Evolutionary conservation across 139 green algal species (phyloP).

Genomic region (Penium margaritaceum): DNA sequence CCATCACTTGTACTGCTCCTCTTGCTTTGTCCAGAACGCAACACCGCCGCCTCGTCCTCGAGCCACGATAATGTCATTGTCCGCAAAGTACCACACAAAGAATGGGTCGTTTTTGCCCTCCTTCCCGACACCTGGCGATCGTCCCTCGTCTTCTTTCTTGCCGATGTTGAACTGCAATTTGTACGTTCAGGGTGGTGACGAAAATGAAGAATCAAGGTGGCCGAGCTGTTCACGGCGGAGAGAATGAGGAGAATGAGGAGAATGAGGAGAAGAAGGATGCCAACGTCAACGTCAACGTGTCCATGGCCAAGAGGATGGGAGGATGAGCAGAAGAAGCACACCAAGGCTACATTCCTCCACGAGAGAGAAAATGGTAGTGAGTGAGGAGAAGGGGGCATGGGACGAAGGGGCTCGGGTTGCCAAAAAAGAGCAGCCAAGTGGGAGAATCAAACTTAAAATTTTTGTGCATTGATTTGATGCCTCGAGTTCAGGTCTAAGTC

Average conservation of each 20-base stretch:
- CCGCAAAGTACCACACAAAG: conserved; percentile 45
- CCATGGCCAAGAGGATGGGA: background rate
- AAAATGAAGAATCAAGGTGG: background rate
- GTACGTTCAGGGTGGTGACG: background rate
- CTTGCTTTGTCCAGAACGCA: conserved; percentile 49
- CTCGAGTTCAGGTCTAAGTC: background rate
- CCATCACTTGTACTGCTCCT: no score
- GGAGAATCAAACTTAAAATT: no score
- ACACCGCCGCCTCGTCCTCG: conserved; percentile 42
- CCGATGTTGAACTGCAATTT: conserved; percentile 18
- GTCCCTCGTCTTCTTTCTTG: conserved; percentile 16
- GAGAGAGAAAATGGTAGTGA: no score
- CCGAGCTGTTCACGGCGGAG: background rate
- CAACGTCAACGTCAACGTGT: background rate
- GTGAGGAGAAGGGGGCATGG: no score
- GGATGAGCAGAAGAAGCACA: background rate
- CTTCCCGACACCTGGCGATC: conserved; percentile 2
- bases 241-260: background rate
- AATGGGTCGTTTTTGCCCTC: conserved; percentile 40
- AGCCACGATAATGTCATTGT: conserved; percentile 44
- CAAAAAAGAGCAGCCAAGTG: no score
- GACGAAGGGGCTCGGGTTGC: no score
- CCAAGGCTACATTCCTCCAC: no score
- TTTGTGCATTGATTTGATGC: background rate
- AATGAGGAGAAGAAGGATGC: background rate